Evolutionary conservation across 768 basidiomycete genomes (phyloP), one percentile per base, ranked within the genome.

Genomic region (Sutorius australiensis): DNA sequence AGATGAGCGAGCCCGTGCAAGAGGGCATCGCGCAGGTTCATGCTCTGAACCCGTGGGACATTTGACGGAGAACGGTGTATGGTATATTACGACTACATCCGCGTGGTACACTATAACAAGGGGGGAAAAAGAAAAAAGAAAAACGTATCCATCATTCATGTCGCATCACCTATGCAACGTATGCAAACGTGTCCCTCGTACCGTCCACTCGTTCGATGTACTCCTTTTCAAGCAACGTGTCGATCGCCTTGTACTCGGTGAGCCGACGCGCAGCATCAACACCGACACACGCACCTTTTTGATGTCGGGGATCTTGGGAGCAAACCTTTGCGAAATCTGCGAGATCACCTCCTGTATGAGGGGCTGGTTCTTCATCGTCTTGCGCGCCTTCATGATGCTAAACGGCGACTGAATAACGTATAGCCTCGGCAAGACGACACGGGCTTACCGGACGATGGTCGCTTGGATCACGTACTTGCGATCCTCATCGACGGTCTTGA

Each of bases 401-500:
- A 4, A 42, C 8, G 40, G n/a, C 42, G 11, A 16, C 19, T 21
- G 16, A 48, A 40, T 12, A 40, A 10, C 32, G 45, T n/a, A 6
- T 50, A 14, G 6, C 21, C 13, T 2, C 24, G 24, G 28, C 28
- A 14, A 44, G 21, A 17, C 30, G 6, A 39, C 37, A 12, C 24
- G 6, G 0, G 7, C 58, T 2, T 54, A 80, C 78, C 92, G 85
- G 46, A 95, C 93, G 60, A 95, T 92, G 38, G 90, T 93, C 10
- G 93, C 92, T 68, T 98, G 95, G 50, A 97, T 93, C 54, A 94
- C 85, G 62, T 95, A 90, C 79, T 97, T 97, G 54, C 95, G 84
- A 66, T 98, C 97, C 72, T 98, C 95, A 59, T 97, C 95, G 6
- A 98, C 94, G 6, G 85, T 89, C 78, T 93, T 94, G 65, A 97